A percentile compares a stretch with the other conserved stretches of the same genome.
Evolutionary conservation across 2,329 filamentous ascomycete species (phyloP).

Genomic region (Aspergillus tamarii): DNA sequence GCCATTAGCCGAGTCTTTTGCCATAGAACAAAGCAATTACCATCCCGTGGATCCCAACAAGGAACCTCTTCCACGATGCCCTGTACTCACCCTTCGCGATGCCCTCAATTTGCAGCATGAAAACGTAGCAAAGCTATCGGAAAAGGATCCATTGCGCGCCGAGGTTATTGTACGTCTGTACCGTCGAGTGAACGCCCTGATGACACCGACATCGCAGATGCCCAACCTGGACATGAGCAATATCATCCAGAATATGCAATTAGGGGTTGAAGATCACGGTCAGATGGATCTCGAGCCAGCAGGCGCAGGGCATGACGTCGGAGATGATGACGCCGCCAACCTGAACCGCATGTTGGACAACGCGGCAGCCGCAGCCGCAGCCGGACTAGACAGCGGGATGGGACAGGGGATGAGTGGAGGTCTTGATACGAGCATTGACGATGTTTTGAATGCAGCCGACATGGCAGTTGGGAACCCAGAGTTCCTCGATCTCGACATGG

Average conservation of each 20-base stretch:
- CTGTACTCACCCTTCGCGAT: constrained; percentile 46
- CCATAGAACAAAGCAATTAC: constrained; percentile 40
- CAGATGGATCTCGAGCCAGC: constrained; percentile 38
- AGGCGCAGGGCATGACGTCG: constrained; percentile 19
- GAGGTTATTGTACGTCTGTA: constrained; percentile 50
- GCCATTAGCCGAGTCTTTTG: constrained; percentile 43
- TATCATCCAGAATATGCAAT: constrained; percentile 48
- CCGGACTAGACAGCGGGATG: constrained; percentile 32
- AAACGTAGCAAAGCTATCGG: constrained; percentile 43
- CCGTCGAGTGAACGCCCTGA: constrained; percentile 47
- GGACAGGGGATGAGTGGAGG: constrained; percentile 26
- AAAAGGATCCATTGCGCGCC: constrained; percentile 49
- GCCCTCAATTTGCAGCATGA: constrained; percentile 43
- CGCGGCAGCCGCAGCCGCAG: constrained; percentile 39
- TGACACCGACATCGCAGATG: constrained; percentile 42
- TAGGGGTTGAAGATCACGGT: constrained; percentile 36
- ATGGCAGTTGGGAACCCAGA: constrained; percentile 49
- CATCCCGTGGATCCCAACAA: constrained; percentile 39
- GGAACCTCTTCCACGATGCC: constrained; percentile 36
- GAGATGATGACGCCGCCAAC: constrained; percentile 34
- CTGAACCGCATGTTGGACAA: constrained; percentile 46
- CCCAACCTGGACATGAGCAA: constrained; percentile 46
- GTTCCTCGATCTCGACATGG: constrained; percentile 50
- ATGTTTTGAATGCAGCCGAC: constrained; percentile 47
- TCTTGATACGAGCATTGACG: constrained; percentile 45